Conservation (phyloP, 2,329 filamentous ascomycete species). For the Aureobasidium melanogenum region DNA sequence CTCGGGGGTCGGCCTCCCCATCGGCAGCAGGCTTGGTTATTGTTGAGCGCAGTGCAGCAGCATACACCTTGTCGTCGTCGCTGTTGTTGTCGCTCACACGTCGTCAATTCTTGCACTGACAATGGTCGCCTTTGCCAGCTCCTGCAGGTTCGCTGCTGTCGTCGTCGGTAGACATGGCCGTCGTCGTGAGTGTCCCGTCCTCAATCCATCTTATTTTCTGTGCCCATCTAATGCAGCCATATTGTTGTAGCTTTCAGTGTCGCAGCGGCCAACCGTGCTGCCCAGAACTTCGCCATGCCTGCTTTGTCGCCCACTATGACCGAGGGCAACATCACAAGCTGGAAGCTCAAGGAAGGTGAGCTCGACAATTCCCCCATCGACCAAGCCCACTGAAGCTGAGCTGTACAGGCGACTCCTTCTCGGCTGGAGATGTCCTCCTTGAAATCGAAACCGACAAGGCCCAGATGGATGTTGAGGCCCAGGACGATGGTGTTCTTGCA, state of each 20-base stretch:
- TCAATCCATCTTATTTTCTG: background rate
- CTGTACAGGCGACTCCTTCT: slow-evolving; percentile 57
- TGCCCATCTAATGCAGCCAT: background rate
- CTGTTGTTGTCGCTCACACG: background rate
- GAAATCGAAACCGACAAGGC: slow-evolving; percentile 95
- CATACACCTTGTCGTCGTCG: background rate
- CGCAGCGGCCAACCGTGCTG: slow-evolving; percentile 38
- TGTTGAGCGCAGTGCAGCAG: slow-evolving; percentile 1
- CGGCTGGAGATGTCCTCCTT: slow-evolving; percentile 75
- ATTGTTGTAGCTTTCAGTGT: slow-evolving; percentile 13
- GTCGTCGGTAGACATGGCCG: slow-evolving; percentile 7
- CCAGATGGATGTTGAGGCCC: slow-evolving; percentile 88
- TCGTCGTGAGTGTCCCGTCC: background rate
- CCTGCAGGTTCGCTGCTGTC: slow-evolving; percentile 9
- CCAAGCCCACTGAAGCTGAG: slow-evolving; percentile 16
- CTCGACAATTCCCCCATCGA: background rate
- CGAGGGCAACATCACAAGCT: slow-evolving; percentile 77
- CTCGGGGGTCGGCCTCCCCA: background rate
- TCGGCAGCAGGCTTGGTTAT: slow-evolving; percentile 1
- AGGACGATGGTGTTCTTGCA: slow-evolving; percentile 77
- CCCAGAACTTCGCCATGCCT: slow-evolving; percentile 85
- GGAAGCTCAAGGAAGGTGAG: slow-evolving; percentile 73
- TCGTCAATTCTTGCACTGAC: background rate
- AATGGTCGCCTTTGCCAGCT: slow-evolving; percentile 6
- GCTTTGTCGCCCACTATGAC: slow-evolving; percentile 90